These are phyloP conservation scores for Tolypocladium cylindrosporum DNA, from an alignment of 2,329 filamentous ascomycete genomes.

Conservation along the genomic window DNA sequence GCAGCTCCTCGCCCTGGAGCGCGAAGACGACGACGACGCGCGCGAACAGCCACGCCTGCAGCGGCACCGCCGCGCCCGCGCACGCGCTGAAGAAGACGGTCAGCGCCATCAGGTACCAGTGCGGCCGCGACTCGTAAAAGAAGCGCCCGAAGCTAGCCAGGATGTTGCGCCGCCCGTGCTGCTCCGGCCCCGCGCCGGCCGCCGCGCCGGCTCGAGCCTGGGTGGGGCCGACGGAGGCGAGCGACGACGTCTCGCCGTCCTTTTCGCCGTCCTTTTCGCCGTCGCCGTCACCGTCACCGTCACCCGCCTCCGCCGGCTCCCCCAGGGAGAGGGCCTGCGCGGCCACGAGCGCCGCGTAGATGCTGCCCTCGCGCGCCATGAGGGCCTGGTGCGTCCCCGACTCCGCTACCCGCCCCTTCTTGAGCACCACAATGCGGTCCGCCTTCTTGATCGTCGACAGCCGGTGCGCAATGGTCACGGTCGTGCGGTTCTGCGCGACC, in stretches of 20 bases:
- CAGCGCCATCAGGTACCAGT: conserved; percentile 39
- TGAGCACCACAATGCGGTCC: conserved; percentile 68
- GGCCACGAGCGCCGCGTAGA: conserved; percentile 59
- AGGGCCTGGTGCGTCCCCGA: conserved; percentile 67
- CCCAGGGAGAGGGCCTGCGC: conserved; percentile 50
- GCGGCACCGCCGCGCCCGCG: conserved; percentile 32
- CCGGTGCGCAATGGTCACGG: conserved; percentile 65
- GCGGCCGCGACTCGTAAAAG: conserved; percentile 43
- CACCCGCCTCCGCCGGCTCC: conserved; percentile 26
- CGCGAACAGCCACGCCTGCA: conserved; percentile 47
- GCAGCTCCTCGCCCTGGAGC: conserved; percentile 16
- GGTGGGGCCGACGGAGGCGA: too few species aligned
- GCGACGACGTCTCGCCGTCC: background rate
- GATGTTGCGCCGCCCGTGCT: conserved; percentile 30
- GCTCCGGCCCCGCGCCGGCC: conserved; percentile 8
- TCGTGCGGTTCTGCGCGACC: conserved; percentile 54
- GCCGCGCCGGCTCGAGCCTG: background rate
- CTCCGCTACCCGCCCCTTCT: conserved; percentile 61
- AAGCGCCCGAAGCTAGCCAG: conserved; percentile 45
- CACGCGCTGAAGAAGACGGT: conserved; percentile 36
- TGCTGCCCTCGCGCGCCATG: conserved; percentile 45
- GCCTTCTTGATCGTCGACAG: conserved; percentile 68
- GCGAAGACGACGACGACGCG: conserved; percentile 42
- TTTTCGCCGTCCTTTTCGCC: conserved; percentile 17
- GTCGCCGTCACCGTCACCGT: conserved; percentile 21